Percentiles rank a stretch among this genome's conserved stretches.
These are phyloP conservation scores for Andalucia godoyi DNA, from an alignment of 78 protist genomes.

Conservation along the genomic window DNA sequence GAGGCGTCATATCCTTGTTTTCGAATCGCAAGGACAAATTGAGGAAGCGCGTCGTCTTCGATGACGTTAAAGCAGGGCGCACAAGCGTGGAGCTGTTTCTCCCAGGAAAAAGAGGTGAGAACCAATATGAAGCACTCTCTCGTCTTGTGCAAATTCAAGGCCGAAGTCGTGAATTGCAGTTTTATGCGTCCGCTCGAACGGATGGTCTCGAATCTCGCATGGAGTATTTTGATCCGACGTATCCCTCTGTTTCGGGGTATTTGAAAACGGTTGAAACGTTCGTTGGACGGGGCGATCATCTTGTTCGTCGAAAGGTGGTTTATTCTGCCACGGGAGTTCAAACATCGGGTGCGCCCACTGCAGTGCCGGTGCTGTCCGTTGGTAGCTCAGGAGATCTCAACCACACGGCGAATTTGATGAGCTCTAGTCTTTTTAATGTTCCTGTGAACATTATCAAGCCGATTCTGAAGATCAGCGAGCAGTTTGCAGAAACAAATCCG, in stretches of 20 bases:
- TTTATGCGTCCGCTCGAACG: conserved; percentile 5
- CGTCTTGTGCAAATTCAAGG: not conserved
- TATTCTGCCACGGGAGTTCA: not conserved
- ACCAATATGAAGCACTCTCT: not conserved
- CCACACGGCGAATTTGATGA: too few relatives aligned
- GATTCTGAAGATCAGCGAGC: too few relatives aligned
- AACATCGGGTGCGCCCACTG: not conserved
- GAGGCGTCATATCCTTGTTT: not conserved
- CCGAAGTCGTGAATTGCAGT: not conserved
- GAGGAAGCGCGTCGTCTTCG: not conserved
- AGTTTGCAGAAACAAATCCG: too few relatives aligned
- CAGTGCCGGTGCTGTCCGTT: not conserved
- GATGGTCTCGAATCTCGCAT: conserved; percentile 17
- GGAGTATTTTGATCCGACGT: conserved; percentile 6
- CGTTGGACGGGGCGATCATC: not conserved
- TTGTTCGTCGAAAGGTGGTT: not conserved
- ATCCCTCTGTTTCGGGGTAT: not conserved
- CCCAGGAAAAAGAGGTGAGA: not conserved
- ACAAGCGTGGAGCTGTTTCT: not conserved
- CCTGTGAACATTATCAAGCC: too few relatives aligned
- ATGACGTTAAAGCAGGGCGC: not conserved
- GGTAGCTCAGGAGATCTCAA: not conserved
- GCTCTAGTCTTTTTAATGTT: too few relatives aligned
- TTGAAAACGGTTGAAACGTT: not conserved
- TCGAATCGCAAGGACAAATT: conserved; percentile 10